Base-by-base conservation (phyloP, 169 alveolate genomes). In the Plasmodium adleri region DNA sequence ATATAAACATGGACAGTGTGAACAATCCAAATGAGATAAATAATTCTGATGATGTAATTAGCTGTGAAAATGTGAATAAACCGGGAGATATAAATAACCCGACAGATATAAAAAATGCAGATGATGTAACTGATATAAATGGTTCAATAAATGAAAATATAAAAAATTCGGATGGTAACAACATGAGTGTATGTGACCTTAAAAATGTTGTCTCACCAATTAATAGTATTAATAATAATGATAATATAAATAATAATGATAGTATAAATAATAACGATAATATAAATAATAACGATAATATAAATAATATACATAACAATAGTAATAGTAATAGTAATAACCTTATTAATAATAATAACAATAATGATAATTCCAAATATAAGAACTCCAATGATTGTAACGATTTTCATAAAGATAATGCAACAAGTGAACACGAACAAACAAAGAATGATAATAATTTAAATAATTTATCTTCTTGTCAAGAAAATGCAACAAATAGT, bases 401-500 rank as follows among this genome's bases (percentile, higher is more conserved):
- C 10, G 45, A 32, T 32, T 32, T 32, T 32, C 45, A 32, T 32
- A 32, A 32, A 1, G 9, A 32, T 32, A 64, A 3, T 13, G 3
- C 50, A 2, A 9, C 47, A 49, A 70, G 2, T 1, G 78, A 52
- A 15, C 47, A 49, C 0, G 13, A n/a, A 1, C 49, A 47, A 1
- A 15, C n/a, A 7, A 12, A 32, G 24, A 49, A 26, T 22, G 52
- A 70, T 26, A 43, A 7, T 50, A 59, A 63, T 24, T 4, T 43
- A 3, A 50, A 56, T 39, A 62, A 62, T 22, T 10, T 32, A 13
- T 13, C 58, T 3, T 22, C 22, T 43, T 9, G 43, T 24, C 73
- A 76, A 0, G 60, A 3, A 24, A 52, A 32, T 24, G 72, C 43
- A 3, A 28, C 49, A 64, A 64, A 56, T 22, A 76, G 47, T 24